Percentiles rank a stretch among this genome's conserved stretches.
Conservation (phyloP, 75 land plant genomes). For the Larix kaempferi region DNA sequence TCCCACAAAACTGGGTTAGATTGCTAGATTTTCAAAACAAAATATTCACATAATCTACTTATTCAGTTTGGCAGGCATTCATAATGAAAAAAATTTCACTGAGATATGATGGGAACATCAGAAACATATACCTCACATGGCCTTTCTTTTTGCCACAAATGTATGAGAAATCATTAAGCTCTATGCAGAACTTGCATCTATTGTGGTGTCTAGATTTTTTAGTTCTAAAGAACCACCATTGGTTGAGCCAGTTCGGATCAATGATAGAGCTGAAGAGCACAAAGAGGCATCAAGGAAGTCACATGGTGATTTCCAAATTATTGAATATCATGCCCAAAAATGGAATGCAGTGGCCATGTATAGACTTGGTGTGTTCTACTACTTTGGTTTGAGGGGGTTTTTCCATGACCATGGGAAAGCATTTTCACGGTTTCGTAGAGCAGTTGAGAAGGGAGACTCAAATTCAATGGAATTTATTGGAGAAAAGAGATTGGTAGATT, state of each 20-base stretch:
- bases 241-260: too few relatives aligned
- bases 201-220: conserved; percentile 78
- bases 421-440: too few relatives aligned
- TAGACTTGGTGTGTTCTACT: conserved; percentile 75
- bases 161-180: conserved; percentile 80
- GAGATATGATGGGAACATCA: too few relatives aligned
- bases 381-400: conserved; percentile 90
- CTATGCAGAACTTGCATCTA: conserved; percentile 89
- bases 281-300: conserved; percentile 71
- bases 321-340: too few relatives aligned
- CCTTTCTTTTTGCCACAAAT: conserved; percentile 42
- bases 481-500: too few relatives aligned
- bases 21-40: background rate
- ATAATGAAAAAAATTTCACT: background rate
- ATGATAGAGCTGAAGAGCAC: conserved; percentile 88
- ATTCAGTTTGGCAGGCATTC: background rate
- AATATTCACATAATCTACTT: background rate
- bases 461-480: too few relatives aligned
- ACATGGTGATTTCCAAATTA: too few relatives aligned
- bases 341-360: conserved; percentile 91
- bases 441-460: too few relatives aligned
- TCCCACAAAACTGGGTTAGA: background rate
- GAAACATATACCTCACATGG: background rate
- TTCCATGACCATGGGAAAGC: conserved; percentile 75
- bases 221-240: conserved; percentile 80